Evolutionary conservation across 257 asterid genomes (phyloP), one percentile per base, ranked within the genome.

Genomic region (Plantago ovata): DNA sequence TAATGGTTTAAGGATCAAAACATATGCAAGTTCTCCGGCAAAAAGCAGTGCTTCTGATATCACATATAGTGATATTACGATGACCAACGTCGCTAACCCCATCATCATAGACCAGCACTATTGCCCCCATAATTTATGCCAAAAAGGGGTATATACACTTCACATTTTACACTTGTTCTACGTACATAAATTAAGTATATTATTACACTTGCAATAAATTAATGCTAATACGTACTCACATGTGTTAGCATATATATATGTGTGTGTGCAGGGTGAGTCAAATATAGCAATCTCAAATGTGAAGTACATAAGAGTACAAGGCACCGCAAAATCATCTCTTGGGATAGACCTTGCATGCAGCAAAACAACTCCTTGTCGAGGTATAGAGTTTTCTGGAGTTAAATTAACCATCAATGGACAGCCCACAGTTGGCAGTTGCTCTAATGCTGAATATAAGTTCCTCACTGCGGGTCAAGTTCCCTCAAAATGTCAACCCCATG

Each of bases 231-330:
- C 20, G 28, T 13, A 48, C 21, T 47, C 14, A 9, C 11, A 19
- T 19, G 32, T 48, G 53, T n/a, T n/a, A n/a, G n/a, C n/a, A n/a
- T n/a, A n/a, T n/a, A n/a, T n/a, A n/a, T n/a, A n/a, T n/a, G 3
- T 28, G 10, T 23, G 15, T 33, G 43, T 38, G 60, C 32, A 46
- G 38, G 72, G 75, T 1, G 71, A 75, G 18, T 75, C 76, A n/a
- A 59, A 43, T n/a, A 70, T 75, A 41, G 41, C 36, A 14, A 75
- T 75, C 11, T 62, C 38, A 43, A 62, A 60, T 9, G 76, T 75
- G 41, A 75, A 59, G 60, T 70, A 23, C 56, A 39, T 61, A 5
- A 46, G 52, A 3, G n/a, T 75, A 9, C 18, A 0, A 32, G 77
- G 81, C 28, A 64, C 23, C 0, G 63, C 77, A 14, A 62, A 67